These are phyloP conservation scores for Fomitopsis betulina DNA, from an alignment of 1,284 basidiomycete genomes.

Conservation along the genomic window DNA sequence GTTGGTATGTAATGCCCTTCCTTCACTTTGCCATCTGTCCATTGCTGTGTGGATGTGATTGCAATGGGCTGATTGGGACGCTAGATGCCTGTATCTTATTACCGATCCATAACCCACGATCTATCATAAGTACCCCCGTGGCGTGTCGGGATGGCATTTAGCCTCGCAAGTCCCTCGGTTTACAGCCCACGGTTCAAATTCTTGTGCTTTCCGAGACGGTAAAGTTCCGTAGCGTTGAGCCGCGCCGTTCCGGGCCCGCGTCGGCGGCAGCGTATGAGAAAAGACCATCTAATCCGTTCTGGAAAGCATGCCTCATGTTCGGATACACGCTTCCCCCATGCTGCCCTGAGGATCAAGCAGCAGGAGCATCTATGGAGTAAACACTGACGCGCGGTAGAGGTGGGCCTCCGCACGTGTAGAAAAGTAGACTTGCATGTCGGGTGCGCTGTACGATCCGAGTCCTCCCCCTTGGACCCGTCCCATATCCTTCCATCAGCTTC, in stretches of 20 bases:
- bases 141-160: not conserved
- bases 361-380: conserved; percentile 11
- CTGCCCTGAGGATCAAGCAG: conserved; percentile 14
- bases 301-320: conserved; percentile 20
- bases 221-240: conserved; percentile 2
- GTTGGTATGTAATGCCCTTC: not conserved
- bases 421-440: conserved; percentile 13
- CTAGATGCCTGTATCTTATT: not conserved
- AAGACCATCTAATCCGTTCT: not conserved
- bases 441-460: conserved; percentile 11
- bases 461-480: conserved; percentile 17
- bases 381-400: conserved; percentile 18
- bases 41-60: not conserved
- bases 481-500: conserved; percentile 13
- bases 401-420: conserved; percentile 18
- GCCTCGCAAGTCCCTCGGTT: not conserved
- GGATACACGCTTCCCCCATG: conserved; percentile 24
- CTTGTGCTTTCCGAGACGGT: not conserved
- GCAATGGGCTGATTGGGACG: not conserved
- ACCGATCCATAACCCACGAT: not conserved
- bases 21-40: too few species aligned
- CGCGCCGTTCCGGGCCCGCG: not conserved
- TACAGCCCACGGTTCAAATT: not conserved
- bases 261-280: not conserved
- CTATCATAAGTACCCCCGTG: not conserved